Base-by-base conservation (phyloP, 2,329 filamentous ascomycete genomes). In the Microdochium paspali region DNA sequence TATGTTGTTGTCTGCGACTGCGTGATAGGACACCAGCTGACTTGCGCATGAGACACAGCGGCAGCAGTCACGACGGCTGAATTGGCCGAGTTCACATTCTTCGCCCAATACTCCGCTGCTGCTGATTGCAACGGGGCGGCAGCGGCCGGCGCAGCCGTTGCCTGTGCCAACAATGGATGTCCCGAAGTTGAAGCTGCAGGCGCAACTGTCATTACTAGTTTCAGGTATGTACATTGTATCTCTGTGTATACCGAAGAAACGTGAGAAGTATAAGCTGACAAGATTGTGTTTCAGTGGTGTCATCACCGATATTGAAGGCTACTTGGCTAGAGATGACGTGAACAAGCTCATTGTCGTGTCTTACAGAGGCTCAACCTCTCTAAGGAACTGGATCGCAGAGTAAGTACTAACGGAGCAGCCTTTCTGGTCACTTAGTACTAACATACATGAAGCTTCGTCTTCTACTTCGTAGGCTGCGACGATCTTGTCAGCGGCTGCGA, bases 311-410 rank as follows among this genome's bases (percentile, higher is more conserved):
- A 67, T 74, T 42, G 61, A 70, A 30, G 77, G 73, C 48, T 76
- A 76, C 49, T 67, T 80, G 21, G 69, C 72, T 24, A 62, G 71
- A 21, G 79, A 83, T 58, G 52, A 65, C 18, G 59, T 58, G 23
- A 70, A 68, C 52, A 54, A 69, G 47, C 66, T 77, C 49, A 79
- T 86, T 50, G 75, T 85, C 44, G 59, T 84, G 39, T 70, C 78
- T 26, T 71, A 82, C 64, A 75, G 80, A 35, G 83, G 84, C 53
- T 77, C 74, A 45, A 61, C 63, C 50, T 78, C 75, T 40, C 54
- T 82, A 50, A 71, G 72, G 46, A 85, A 85, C 69, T 84, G 73
- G 71, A 67, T 84, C 54, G 69, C 77, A 46, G 74, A 85, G 56
- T 56, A 44, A 58, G 60, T 56, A 40, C n/a, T n/a, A n/a, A n/a